phyloP scores from a whole-genome alignment of 2,329 filamentous ascomycete genomes.

The Paecilomyces niveus region DNA sequence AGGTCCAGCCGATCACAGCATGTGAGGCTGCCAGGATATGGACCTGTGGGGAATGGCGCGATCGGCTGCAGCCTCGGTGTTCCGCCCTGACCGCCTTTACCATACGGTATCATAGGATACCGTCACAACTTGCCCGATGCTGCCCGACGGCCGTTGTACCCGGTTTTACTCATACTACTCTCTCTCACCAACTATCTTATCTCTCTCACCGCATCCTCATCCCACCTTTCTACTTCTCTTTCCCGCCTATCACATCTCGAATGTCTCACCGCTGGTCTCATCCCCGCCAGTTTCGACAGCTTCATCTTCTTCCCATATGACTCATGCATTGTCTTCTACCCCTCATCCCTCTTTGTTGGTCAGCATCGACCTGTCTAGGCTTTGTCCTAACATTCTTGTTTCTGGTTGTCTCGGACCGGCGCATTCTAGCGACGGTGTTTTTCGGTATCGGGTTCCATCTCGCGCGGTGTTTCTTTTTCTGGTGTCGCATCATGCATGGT shows the following conservation, averaged over 20 bases:
- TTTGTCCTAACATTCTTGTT: background rate
- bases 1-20: background rate
- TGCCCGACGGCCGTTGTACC: background rate
- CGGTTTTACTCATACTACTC: background rate
- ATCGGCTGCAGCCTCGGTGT: background rate
- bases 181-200: background rate
- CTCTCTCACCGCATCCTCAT: background rate
- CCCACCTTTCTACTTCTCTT: background rate
- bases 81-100: background rate
- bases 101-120: background rate
- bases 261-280: background rate
- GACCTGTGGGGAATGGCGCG: no score
- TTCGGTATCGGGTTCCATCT: background rate
- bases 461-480: background rate
- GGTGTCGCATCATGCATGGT: conserved; percentile 1
- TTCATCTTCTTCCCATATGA: background rate
- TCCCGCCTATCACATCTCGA: background rate
- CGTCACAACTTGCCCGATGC: background rate
- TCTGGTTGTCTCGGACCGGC: background rate
- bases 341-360: background rate
- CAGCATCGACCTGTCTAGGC: background rate
- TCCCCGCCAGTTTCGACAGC: background rate
- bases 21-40: background rate
- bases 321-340: background rate
- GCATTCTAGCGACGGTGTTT: conserved; percentile 1